Base-by-base conservation (phyloP, 805 yeast genomes). In the Candida ipomoeae region DNA sequence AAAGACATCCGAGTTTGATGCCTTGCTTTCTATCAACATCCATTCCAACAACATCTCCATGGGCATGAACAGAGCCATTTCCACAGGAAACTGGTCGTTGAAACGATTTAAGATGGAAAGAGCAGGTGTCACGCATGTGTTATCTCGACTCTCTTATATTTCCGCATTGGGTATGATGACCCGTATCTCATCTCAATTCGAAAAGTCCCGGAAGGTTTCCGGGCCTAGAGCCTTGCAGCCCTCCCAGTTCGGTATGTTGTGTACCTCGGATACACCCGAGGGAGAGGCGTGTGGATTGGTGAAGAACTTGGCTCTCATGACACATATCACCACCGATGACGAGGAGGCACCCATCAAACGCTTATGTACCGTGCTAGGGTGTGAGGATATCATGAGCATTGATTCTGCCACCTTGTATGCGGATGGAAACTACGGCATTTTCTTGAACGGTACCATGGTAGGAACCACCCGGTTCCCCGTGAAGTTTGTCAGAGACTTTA, bases 261-360 rank as follows among this genome's bases (percentile, higher is more conserved):
- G 99, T 77, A 89, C 98, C 6, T 88, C 98, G 0, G 99, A 94
- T 79, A 94, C 99, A 0, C 99, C 99, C 1, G 99, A 94, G 79
- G 99, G 99, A 78, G 99, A 94, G 71, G 99, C 99, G 0, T 94
- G 99, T 82, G 99, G 99, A 64, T 79, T 94, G 68, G 99, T 94
- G 35, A 94, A 94, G 71, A 94, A 94, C 65, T 75, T 94, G 67
- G 99, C 99, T 1, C 77, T 94, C 43, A 94, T 94, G 99, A 94
- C 99, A 10, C 99, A 94, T 69, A 94, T 94, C 62, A 94, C 99
- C 4, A 92, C 99, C 1, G 99, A 94, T 69, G 97, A 89, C 61
- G 99, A 94, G 67, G 97, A 92, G 62, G 87, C 78, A 8, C 98
- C 99, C 15, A 82, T 94, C 37, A 80, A 78, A 55, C 80, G 80